These are phyloP conservation scores for Trichomonascus vanleenenianus DNA, from an alignment of 805 yeast genomes.

Conservation along the genomic window DNA sequence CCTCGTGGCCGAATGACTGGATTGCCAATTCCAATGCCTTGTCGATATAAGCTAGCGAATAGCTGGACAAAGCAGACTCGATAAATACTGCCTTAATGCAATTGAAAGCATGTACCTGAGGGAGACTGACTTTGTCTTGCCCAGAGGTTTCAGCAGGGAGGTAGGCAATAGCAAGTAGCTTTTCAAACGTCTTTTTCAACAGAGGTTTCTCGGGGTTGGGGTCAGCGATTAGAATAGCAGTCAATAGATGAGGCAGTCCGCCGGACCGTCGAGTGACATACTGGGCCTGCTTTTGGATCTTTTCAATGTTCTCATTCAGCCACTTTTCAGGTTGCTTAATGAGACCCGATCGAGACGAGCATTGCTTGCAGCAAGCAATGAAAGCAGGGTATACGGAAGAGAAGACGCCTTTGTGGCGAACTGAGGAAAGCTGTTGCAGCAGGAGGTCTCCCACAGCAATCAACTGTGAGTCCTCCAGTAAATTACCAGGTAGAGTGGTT, in stretches of 20 bases:
- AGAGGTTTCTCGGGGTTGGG: conserved; percentile 31
- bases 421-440: conserved; percentile 58
- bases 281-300: conserved; percentile 52
- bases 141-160: conserved; percentile 39
- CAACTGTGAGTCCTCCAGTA: conserved; percentile 26
- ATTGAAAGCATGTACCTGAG: conserved; percentile 92
- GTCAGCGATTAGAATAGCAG: conserved; percentile 61
- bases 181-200: conserved; percentile 42
- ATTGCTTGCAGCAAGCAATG: conserved; percentile 53
- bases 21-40: conserved; percentile 55
- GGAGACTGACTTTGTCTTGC: conserved; percentile 57
- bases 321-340: conserved; percentile 43
- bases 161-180: conserved; percentile 48
- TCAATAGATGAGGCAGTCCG: conserved; percentile 74
- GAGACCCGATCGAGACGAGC: conserved; percentile 32
- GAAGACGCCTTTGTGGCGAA: conserved; percentile 88
- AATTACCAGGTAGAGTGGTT: conserved; percentile 20
- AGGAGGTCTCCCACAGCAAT: conserved; percentile 44
- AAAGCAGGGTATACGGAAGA: conserved; percentile 82
- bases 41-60: conserved; percentile 45
- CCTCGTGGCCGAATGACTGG: conserved; percentile 49
- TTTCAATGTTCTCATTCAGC: conserved; percentile 48
- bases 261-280: conserved; percentile 85
- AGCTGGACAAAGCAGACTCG: conserved; percentile 57
- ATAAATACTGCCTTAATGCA: conserved; percentile 67